Evolutionary conservation across 75 land plant species (phyloP).

Genomic region (Larix kaempferi): DNA sequence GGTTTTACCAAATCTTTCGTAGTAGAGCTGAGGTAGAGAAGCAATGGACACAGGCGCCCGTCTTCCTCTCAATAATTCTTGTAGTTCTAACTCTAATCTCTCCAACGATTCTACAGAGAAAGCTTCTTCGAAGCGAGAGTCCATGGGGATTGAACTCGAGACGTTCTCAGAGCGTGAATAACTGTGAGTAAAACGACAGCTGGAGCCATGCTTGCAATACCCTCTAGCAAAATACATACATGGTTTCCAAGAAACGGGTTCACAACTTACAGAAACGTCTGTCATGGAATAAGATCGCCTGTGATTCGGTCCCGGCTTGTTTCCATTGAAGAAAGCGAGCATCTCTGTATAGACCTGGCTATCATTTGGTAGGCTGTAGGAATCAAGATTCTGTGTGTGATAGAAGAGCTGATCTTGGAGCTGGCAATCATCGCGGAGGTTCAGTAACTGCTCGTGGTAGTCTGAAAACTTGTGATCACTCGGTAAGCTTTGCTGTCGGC

Average conservation of each 20-base stretch:
- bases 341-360: constrained; percentile 10
- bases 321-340: constrained; percentile 15
- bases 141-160: no score
- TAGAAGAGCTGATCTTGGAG: constrained; percentile 13
- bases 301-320: constrained; percentile 8
- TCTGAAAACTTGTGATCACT: constrained; percentile 1
- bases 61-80: constrained; percentile 65
- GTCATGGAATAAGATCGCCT: constrained; percentile 13
- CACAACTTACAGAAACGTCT: constrained; percentile 26
- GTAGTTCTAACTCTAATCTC: constrained; percentile 73
- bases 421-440: constrained; percentile 3
- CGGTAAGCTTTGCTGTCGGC: constrained; percentile 3
- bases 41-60: constrained; percentile 87
- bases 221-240: constrained; percentile 85
- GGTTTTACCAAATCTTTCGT: constrained; percentile 70
- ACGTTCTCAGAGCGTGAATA: neutral
- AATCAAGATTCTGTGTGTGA: constrained; percentile 17
- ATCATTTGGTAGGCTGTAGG: constrained; percentile 11
- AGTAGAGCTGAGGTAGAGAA: constrained; percentile 75
- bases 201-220: constrained; percentile 82
- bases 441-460: neutral
- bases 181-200: constrained; percentile 73
- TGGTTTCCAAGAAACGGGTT: constrained; percentile 33
- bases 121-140: no score
- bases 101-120: constrained; percentile 45